Evolutionary conservation across 495 filamentous ascomycete genomes (phyloP).

Genomic region (Aspergillus egyptiacus): DNA sequence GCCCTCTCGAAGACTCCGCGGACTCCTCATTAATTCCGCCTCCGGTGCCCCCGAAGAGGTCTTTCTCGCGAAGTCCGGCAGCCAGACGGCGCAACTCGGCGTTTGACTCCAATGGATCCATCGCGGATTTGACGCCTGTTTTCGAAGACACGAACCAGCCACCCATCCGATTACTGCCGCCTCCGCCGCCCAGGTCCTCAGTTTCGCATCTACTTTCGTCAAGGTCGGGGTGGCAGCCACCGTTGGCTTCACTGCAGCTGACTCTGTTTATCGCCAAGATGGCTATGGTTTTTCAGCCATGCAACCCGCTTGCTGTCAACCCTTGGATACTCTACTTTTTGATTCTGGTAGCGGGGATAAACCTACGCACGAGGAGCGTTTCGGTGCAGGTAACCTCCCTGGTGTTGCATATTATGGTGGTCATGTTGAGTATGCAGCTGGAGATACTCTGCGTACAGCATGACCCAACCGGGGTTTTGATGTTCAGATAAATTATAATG

Average conservation of each 20-base stretch:
- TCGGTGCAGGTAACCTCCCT: conserved; percentile 23
- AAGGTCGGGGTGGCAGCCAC: conserved; percentile 16
- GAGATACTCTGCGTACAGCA: conserved; percentile 35
- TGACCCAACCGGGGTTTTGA: not conserved
- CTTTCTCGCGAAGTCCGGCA: conserved; percentile 19
- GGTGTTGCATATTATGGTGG: conserved; percentile 28
- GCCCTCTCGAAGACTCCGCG: conserved; percentile 46
- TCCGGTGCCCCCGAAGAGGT: conserved; percentile 31
- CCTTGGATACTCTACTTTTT: conserved; percentile 57
- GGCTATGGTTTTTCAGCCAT: conserved; percentile 49
- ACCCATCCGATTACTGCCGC: conserved; percentile 53
- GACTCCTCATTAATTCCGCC: conserved; percentile 23
- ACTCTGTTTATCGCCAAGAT: conserved; percentile 53
- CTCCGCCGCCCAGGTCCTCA: conserved; percentile 30
- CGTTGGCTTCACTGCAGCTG: conserved; percentile 30
- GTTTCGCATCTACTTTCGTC: conserved; percentile 21
- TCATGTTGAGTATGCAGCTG: conserved; percentile 27
- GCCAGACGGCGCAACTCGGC: conserved; percentile 28
- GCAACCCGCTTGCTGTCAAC: conserved; percentile 54
- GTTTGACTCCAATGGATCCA: conserved; percentile 25
- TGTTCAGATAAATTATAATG: not conserved
- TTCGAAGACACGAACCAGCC: conserved; percentile 22
- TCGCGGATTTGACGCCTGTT: conserved; percentile 17
- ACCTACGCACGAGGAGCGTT: conserved; percentile 31
- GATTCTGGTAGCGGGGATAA: conserved; percentile 51